Evolutionary conservation across 2,329 filamentous ascomycete genomes (phyloP), one percentile per base, ranked within the genome.

Genomic region (Mycosphaerella arachidis): DNA sequence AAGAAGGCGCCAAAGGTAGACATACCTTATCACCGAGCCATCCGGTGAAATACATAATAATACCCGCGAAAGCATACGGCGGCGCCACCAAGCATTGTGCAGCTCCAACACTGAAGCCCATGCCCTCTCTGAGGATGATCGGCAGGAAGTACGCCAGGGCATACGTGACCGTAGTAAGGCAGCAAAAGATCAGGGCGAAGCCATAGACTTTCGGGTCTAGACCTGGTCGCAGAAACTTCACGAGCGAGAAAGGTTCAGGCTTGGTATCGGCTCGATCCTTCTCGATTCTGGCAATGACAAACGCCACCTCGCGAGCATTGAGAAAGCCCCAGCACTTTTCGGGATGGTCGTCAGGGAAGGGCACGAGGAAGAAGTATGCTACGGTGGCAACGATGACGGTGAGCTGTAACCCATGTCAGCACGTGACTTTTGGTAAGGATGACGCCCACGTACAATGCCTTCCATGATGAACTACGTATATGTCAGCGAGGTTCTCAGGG

Each of bases 131-230:
- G 10, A 72, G 66, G 40, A 72, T 73, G 57, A 71, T 72, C 9
- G 69, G 70, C 4, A 71, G 56, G 83, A 71, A 84, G 88, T 71
- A 81, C 83, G 75, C 92, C 8, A 94, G 82, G 0, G 89, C 85
- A 71, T 94, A 94, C 1, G 82, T 82, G 54, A 90, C 83, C 10
- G 88, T 89, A 0, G 89, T 91, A 1, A 84, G 83, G 73, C 84
- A 84, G 76, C 79, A 79, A 71, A 82, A 83, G 56, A 83, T 79
- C 68, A 81, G 61, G 0, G 79, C 81, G 60, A 81, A 84, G 2
- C 73, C 77, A 81, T 82, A 84, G 56, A 84, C 75, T 64, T 84
- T 84, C 56, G 76, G 67, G 61, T 84, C 82, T 0, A 74, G 56
- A 3, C 73, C 80, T 9, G 77, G 74, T 29, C 71, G 73, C 53